Evolutionary conservation across 73 alveolate genomes (phyloP).

Genomic region (Stentor roeselii): DNA sequence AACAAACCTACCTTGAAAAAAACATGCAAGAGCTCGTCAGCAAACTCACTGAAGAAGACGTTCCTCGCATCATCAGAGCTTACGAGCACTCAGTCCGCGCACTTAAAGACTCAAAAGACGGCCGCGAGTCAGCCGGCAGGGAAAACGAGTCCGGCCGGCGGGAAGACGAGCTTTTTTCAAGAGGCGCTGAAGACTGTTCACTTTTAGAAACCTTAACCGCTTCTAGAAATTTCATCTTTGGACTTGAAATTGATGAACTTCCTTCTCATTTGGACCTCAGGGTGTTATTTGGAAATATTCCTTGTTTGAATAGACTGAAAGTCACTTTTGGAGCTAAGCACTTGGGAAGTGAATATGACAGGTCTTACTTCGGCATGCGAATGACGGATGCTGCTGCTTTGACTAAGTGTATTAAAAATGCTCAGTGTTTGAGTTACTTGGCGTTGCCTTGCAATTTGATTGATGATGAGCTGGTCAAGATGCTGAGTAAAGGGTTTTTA

Average conservation of each 20-base stretch:
- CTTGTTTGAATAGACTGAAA: conserved; percentile 57
- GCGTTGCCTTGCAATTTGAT: conserved; percentile 48
- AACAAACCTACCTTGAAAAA: conserved; percentile 71
- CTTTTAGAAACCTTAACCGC: conserved; percentile 59
- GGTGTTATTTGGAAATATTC: conserved; percentile 55
- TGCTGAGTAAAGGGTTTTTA: conserved; percentile 46
- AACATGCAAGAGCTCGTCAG: conserved; percentile 59
- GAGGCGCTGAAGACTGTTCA: conserved; percentile 35
- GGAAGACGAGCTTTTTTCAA: conserved; percentile 25
- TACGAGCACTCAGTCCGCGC: too few species aligned
- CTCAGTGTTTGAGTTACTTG: conserved; percentile 26
- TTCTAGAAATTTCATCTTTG: conserved; percentile 62
- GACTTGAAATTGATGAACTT: conserved; percentile 62
- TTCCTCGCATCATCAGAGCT: too few species aligned
- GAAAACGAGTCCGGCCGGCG: too few species aligned
- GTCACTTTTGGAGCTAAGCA: conserved; percentile 76
- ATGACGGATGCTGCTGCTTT: conserved; percentile 61
- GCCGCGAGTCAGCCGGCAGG: neutral
- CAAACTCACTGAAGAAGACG: conserved; percentile 27
- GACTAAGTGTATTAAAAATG: conserved; percentile 33
- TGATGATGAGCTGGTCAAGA: conserved; percentile 48
- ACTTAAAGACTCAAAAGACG: conserved; percentile 45
- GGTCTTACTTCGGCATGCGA: conserved; percentile 78
- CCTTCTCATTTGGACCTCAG: conserved; percentile 77
- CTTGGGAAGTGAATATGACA: conserved; percentile 67